These are phyloP conservation scores for Scopulariopsis brevicaulis DNA, from an alignment of 2,329 filamentous ascomycete genomes.

Conservation along the genomic window DNA sequence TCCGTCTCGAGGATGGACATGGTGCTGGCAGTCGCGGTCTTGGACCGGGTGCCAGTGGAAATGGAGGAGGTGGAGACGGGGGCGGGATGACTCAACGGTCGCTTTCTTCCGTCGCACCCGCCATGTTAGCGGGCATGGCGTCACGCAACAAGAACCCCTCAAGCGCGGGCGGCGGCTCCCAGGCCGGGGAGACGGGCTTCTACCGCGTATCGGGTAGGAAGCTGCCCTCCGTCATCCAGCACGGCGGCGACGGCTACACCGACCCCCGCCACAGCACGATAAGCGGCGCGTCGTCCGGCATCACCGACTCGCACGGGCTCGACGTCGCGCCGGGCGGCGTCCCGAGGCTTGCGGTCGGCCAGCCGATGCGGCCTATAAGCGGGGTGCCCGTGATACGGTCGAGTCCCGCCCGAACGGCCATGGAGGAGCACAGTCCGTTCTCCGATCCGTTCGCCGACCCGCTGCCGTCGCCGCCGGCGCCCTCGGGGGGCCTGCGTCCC, in stretches of 20 bases:
- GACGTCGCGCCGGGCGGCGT: conserved; percentile 23
- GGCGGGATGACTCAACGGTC: conserved; percentile 34
- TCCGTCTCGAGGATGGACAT: conserved; percentile 29
- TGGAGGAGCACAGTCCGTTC: conserved; percentile 43
- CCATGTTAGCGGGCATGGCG: conserved; percentile 33
- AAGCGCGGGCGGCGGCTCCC: conserved; percentile 14
- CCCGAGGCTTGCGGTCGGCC: conserved; percentile 37
- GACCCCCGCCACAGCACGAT: conserved; percentile 32
- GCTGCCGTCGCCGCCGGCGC: conserved; percentile 12
- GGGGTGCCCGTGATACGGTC: conserved; percentile 49
- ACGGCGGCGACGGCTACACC: conserved; percentile 52
- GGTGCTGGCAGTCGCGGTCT: conserved; percentile 17
- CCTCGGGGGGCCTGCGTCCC: conserved; percentile 9
- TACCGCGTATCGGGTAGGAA: conserved; percentile 55
- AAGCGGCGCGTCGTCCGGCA: conserved; percentile 18
- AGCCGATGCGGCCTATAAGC: conserved; percentile 48
- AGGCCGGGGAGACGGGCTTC: conserved; percentile 44
- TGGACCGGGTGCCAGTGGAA: conserved; percentile 12
- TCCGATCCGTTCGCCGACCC: conserved; percentile 16
- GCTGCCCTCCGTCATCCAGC: conserved; percentile 48
- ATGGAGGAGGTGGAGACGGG: conserved; percentile 10
- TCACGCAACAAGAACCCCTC: conserved; percentile 19
- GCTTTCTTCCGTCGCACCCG: conserved; percentile 28
- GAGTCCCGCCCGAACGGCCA: conserved; percentile 53
- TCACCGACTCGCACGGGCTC: conserved; percentile 6